Conservation (phyloP, 768 basidiomycete genomes). For the Rhodotorula graminis region DNA sequence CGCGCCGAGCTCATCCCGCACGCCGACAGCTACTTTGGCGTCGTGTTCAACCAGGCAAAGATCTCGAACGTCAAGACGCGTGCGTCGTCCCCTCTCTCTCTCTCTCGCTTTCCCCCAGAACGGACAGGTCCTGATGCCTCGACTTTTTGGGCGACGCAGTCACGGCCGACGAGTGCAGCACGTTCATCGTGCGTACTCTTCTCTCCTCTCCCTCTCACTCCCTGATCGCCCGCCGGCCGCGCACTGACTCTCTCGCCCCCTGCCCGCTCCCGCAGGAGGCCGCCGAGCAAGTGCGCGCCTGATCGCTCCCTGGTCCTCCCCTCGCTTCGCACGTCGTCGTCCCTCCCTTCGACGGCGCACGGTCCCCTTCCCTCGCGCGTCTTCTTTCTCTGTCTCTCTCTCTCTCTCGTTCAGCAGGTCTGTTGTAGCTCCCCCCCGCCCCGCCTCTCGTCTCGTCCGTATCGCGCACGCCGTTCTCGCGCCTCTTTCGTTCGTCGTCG, state of each 20-base stretch:
- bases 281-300: conserved; percentile 36
- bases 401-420: too few species aligned
- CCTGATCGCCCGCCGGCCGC: too few species aligned
- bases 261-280: conserved; percentile 14
- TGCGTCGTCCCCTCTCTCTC: not conserved
- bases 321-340: not conserved
- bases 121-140: too few species aligned
- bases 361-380: too few species aligned
- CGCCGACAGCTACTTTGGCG: conserved; percentile 95
- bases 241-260: too few species aligned
- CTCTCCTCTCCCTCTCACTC: not conserved
- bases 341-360: too few species aligned
- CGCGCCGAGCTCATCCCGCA: conserved; percentile 92
- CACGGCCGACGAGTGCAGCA: conserved; percentile 35
- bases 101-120: too few species aligned
- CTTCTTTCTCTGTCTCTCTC: too few species aligned
- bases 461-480: too few species aligned
- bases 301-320: not conserved
- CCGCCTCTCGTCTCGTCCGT: too few species aligned
- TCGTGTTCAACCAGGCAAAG: conserved; percentile 47
- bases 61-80: conserved; percentile 35
- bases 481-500: too few species aligned
- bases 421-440: too few species aligned
- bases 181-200: conserved; percentile 31
- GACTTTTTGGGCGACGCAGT: not conserved